These are phyloP conservation scores for Hammondia hammondi DNA, from an alignment of 169 alveolate species.

Conservation along the genomic window DNA sequence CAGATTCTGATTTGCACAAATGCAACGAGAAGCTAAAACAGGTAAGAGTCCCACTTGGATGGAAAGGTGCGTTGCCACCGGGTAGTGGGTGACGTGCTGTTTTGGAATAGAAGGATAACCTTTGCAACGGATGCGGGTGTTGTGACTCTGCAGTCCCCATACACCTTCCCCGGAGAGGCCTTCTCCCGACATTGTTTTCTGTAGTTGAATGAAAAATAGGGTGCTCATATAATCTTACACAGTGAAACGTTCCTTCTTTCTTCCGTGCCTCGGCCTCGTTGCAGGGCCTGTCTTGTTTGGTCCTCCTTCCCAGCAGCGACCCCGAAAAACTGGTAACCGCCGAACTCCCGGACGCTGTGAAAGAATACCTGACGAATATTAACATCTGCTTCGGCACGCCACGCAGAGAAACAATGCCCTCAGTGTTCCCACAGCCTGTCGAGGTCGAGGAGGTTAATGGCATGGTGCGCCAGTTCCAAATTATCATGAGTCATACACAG, in stretches of 20 bases:
- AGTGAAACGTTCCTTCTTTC: no score
- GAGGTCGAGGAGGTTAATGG: constrained; percentile 65
- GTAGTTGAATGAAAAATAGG: no score
- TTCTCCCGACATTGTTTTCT: no score
- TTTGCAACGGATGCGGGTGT: no score
- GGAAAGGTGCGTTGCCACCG: background rate
- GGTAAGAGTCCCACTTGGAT: constrained; percentile 24
- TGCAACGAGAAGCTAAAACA: constrained; percentile 48
- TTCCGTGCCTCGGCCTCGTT: background rate
- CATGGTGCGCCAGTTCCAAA: constrained; percentile 58
- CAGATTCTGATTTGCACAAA: background rate
- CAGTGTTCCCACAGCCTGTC: constrained; percentile 56
- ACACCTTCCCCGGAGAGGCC: no score
- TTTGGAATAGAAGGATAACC: no score
- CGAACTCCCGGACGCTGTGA: constrained; percentile 41
- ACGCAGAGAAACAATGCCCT: constrained; percentile 32
- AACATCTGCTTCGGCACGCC: constrained; percentile 56
- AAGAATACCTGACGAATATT: constrained; percentile 43
- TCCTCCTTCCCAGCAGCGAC: constrained; percentile 53
- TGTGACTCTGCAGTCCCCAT: no score
- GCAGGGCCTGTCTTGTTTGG: constrained; percentile 20
- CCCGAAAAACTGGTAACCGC: constrained; percentile 47
- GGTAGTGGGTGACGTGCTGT: background rate
- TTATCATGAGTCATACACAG: constrained; percentile 48
- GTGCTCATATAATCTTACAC: no score